These are phyloP conservation scores for Xylaria multiplex DNA, from an alignment of 2,329 filamentous ascomycete species.

Conservation along the genomic window DNA sequence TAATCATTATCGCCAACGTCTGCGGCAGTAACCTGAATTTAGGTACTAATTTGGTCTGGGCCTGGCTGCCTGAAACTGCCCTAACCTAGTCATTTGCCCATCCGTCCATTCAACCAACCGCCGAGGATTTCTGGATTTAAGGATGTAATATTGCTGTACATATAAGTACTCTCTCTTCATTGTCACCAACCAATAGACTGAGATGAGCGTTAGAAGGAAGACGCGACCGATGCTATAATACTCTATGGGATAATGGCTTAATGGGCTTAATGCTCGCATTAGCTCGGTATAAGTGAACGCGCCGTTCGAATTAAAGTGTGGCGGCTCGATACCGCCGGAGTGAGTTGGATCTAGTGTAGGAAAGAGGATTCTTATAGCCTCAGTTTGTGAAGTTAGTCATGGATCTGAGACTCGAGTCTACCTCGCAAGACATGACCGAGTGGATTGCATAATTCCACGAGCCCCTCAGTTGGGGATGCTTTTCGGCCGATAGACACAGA, in stretches of 20 bases:
- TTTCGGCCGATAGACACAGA: conserved; percentile 22
- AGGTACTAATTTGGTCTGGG: conserved; percentile 17
- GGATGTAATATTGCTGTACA: conserved; percentile 6
- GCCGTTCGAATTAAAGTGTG: not conserved
- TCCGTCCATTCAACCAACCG: not conserved
- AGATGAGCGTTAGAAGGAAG: not conserved
- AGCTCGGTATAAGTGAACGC: not conserved
- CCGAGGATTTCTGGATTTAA: not conserved
- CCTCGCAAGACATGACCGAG: conserved; percentile 5
- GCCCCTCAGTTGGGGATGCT: conserved; percentile 14
- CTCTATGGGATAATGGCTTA: not conserved
- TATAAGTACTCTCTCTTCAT: conserved; percentile 4
- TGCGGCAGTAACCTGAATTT: conserved; percentile 6
- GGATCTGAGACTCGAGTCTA: conserved; percentile 7
- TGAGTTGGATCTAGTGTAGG: not conserved
- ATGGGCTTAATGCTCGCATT: not conserved
- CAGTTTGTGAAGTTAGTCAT: conserved; percentile 2
- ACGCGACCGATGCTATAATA: not conserved
- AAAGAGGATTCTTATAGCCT: conserved; percentile 8
- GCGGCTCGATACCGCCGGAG: not conserved
- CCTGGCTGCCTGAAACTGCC: conserved; percentile 21
- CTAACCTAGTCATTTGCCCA: conserved; percentile 20
- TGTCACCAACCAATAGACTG: not conserved
- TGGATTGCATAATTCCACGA: conserved; percentile 6
- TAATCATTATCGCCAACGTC: conserved; percentile 9